A percentile compares a stretch with the other conserved stretches of the same genome.
phyloP scores from a whole-genome alignment of 2,329 filamentous ascomycete species.

The Xylaria sp. region DNA sequence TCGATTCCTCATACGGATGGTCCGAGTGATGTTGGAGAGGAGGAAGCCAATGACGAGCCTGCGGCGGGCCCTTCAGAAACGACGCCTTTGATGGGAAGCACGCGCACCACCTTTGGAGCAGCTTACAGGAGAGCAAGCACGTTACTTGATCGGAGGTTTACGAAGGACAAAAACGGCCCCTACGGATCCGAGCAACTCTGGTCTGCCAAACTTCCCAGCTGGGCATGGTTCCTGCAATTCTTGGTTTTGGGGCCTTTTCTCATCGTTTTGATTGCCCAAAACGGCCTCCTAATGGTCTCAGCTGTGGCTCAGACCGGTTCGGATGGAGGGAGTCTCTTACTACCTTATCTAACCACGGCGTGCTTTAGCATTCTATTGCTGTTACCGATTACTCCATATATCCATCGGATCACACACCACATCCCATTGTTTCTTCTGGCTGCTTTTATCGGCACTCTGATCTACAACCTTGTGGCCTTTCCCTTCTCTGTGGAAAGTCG shows the following conservation, averaged over 20 bases:
- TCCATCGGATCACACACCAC: constrained; percentile 87
- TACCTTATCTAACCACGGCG: constrained; percentile 77
- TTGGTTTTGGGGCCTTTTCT: constrained; percentile 81
- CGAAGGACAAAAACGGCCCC: constrained; percentile 49
- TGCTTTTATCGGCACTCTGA: constrained; percentile 77
- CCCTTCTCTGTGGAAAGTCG: constrained; percentile 84
- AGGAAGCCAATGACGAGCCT: constrained; percentile 43
- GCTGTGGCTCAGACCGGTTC: constrained; percentile 83
- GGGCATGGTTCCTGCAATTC: constrained; percentile 90
- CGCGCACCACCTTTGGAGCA: constrained; percentile 69
- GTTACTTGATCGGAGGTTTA: constrained; percentile 50
- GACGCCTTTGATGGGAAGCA: constrained; percentile 80
- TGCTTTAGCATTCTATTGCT: constrained; percentile 76
- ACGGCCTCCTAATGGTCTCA: constrained; percentile 77
- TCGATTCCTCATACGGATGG: constrained; percentile 42
- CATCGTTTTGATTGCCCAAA: constrained; percentile 80
- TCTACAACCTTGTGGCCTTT: constrained; percentile 89
- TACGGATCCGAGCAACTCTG: constrained; percentile 85
- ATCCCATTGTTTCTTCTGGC: constrained; percentile 80
- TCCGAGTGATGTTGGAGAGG: constrained; percentile 37
- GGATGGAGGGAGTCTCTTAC: constrained; percentile 79
- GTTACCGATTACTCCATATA: constrained; percentile 81
- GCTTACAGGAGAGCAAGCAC: constrained; percentile 64
- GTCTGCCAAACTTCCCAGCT: constrained; percentile 81
- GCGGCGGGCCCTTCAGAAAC: constrained; percentile 65